Evolutionary conservation across 2,329 filamentous ascomycete species (phyloP).

Genomic region (Capronia americana): DNA sequence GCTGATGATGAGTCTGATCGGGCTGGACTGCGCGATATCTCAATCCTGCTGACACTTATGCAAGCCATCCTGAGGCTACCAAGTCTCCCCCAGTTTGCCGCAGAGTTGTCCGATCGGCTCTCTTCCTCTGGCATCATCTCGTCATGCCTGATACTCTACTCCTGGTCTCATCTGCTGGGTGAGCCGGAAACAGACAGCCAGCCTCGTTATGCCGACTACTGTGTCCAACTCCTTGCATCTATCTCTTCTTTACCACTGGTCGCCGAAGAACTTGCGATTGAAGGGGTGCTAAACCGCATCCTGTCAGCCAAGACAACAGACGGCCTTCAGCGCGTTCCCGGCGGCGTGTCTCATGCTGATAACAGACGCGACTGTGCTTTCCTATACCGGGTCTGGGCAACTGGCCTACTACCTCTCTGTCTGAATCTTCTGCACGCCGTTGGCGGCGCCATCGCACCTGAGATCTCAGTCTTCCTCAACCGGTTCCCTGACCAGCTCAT

Average conservation of each 20-base stretch:
- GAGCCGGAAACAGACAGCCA: conserved; percentile 67
- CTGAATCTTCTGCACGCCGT: conserved; percentile 86
- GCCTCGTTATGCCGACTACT: conserved; percentile 91
- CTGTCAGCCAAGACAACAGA: conserved; percentile 79
- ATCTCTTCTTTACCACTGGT: conserved; percentile 80
- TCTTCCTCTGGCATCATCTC: conserved; percentile 72
- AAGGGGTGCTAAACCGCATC: conserved; percentile 80
- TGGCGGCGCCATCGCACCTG: conserved; percentile 78
- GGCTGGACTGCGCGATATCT: conserved; percentile 78
- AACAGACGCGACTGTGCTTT: conserved; percentile 70
- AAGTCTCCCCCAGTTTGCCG: conserved; percentile 72
- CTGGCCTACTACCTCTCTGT: conserved; percentile 83
- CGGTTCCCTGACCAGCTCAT: conserved; percentile 81
- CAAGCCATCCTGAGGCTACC: conserved; percentile 83
- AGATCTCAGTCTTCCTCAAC: conserved; percentile 86
- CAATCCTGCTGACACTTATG: conserved; percentile 83
- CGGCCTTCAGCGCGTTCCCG: conserved; percentile 68
- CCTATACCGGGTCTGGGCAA: conserved; percentile 88
- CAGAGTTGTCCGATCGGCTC: conserved; percentile 73
- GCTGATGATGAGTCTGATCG: conserved; percentile 43
- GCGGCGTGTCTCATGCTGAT: conserved; percentile 79
- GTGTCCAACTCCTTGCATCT: conserved; percentile 84
- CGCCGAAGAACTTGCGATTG: conserved; percentile 87
- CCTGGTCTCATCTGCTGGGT: conserved; percentile 86
- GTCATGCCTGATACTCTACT: conserved; percentile 85